These are phyloP conservation scores for Kodamaea fukazawae DNA, from an alignment of 805 yeast genomes.

Conservation along the genomic window DNA sequence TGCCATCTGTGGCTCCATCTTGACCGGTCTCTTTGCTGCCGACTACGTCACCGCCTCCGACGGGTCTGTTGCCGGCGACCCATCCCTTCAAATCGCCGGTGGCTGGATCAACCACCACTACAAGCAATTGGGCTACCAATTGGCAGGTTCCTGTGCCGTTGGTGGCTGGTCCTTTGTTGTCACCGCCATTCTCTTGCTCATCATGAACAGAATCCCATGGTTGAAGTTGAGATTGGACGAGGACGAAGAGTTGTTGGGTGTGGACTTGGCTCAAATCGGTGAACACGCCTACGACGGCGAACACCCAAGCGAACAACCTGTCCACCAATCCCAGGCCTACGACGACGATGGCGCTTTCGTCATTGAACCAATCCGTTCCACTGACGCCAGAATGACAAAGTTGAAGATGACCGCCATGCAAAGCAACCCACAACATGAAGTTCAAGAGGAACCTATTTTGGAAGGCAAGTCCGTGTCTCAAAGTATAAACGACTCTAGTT, in stretches of 20 bases:
- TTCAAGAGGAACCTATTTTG: conserved; percentile 7
- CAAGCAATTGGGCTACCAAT: conserved; percentile 82
- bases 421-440: conserved; percentile 6
- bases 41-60: conserved; percentile 85
- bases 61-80: conserved; percentile 47
- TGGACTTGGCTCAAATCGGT: conserved; percentile 88
- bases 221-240: conserved; percentile 77
- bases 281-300: conserved; percentile 77
- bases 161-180: conserved; percentile 74
- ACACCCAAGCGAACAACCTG: conserved; percentile 1
- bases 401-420: conserved; percentile 25
- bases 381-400: conserved; percentile 37
- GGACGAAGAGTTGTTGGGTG: conserved; percentile 85
- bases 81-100: conserved; percentile 50
- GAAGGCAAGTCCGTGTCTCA: conserved; percentile 11
- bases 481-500: conserved; percentile 18
- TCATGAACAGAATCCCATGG: conserved; percentile 75
- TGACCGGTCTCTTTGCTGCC: conserved; percentile 92
- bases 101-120: conserved; percentile 89
- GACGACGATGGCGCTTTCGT: conserved; percentile 48
- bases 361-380: conserved; percentile 76
- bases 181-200: conserved; percentile 63
- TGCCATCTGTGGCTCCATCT: conserved; percentile 76
- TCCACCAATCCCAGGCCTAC: conserved; percentile 7
- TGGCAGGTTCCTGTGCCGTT: conserved; percentile 71